A percentile compares a stretch with the other conserved stretches of the same genome.
These are phyloP conservation scores for Mercurialis annua DNA, from an alignment of 345 rosid species.

Conservation along the genomic window DNA sequence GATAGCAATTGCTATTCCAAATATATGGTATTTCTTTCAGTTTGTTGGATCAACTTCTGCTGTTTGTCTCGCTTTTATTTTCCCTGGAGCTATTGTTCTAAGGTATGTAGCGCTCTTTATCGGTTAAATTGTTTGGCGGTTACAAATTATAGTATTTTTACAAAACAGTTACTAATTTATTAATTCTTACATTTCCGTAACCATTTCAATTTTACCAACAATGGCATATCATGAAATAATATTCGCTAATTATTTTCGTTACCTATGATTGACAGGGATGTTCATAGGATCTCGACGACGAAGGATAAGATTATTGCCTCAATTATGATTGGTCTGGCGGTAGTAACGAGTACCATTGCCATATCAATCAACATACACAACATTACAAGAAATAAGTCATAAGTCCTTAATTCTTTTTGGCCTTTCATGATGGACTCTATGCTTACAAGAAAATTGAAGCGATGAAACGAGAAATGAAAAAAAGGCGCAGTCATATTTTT, in stretches of 20 bases:
- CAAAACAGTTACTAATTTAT: not conserved
- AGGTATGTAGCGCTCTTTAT: slow-evolving; percentile 52
- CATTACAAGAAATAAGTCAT: slow-evolving; percentile 19
- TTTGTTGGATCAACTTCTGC: slow-evolving; percentile 84
- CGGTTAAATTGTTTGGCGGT: not conserved
- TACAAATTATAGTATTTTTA: too few species aligned
- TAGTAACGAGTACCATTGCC: slow-evolving; percentile 44
- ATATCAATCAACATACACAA: slow-evolving; percentile 41
- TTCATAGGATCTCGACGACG: slow-evolving; percentile 37
- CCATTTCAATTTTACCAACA: too few species aligned
- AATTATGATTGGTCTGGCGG: slow-evolving; percentile 45
- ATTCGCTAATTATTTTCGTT: not conserved
- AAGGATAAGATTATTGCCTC: slow-evolving; percentile 35
- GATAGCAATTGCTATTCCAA: slow-evolving; percentile 63
- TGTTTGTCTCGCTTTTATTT: slow-evolving; percentile 77
- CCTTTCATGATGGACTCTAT: too few species aligned
- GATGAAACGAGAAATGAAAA: too few species aligned
- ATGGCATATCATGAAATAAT: too few species aligned
- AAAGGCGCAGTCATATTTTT: too few species aligned
- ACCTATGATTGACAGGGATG: slow-evolving; percentile 39
- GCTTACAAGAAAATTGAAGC: too few species aligned
- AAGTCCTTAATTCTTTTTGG: not conserved
- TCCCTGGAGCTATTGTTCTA: slow-evolving; percentile 71
- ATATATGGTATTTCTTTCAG: slow-evolving; percentile 82
- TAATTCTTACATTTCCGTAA: too few species aligned